Evolutionary conservation across 179 eudicot species (phyloP).

Genomic region (Beta macrorhiza): DNA sequence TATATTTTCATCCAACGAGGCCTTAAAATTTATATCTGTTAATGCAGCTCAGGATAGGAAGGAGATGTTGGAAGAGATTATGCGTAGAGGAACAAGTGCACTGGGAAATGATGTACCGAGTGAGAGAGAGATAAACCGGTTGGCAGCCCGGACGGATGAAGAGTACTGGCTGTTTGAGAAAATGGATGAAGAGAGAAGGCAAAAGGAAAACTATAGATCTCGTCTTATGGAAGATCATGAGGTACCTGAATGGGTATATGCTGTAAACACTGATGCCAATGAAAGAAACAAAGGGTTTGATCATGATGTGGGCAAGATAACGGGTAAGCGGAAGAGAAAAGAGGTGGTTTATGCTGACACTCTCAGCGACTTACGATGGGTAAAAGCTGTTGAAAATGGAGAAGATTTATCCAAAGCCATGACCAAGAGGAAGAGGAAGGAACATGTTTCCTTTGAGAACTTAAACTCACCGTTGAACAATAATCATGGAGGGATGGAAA

Average conservation of each 20-base stretch:
- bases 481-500: constrained; percentile 27
- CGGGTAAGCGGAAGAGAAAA: constrained; percentile 81
- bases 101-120: constrained; percentile 93
- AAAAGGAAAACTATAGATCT: constrained; percentile 65
- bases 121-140: constrained; percentile 91
- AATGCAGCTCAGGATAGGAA: constrained; percentile 92
- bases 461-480: constrained; percentile 23
- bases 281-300: constrained; percentile 77
- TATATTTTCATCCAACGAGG: neutral
- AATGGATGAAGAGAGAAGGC: constrained; percentile 94
- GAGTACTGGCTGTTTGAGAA: constrained; percentile 94
- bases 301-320: constrained; percentile 54
- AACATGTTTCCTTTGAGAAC: constrained; percentile 28
- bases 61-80: constrained; percentile 88
- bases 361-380: constrained; percentile 65
- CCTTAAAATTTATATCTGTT: constrained; percentile 15
- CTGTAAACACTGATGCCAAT: constrained; percentile 48
- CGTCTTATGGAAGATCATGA: constrained; percentile 95
- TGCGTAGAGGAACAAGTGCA: constrained; percentile 90
- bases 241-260: constrained; percentile 93
- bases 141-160: constrained; percentile 88
- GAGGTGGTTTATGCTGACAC: constrained; percentile 81
- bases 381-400: constrained; percentile 78
- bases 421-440: constrained; percentile 44
- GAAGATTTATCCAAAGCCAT: constrained; percentile 37